Evolutionary conservation across 768 basidiomycete genomes (phyloP), one percentile per base, ranked within the genome.

Genomic region (Tulasnella sp.): DNA sequence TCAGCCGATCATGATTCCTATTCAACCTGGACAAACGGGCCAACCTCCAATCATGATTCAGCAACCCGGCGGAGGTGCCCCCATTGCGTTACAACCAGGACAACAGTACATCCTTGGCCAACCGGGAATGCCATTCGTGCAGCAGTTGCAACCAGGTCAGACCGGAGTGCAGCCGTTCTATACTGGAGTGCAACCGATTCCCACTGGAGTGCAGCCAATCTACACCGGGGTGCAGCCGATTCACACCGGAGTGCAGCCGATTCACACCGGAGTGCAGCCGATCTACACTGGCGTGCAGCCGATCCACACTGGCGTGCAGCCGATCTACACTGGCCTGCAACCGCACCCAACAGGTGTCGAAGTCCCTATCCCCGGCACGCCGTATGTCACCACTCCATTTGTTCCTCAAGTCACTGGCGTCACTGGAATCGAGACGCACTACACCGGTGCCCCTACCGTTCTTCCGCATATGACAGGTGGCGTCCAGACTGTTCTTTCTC

Each of bases 381-480:
- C 18, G 14, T 38, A 56, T n/a, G 76, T 68, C 62, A 14, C 12
- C 5, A 68, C 27, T 34, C 62, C 62, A 3, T 68, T 68, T 18
- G 34, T 68, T 34, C 62, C 62, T 68, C 62, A 68, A 34, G 62
- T 68, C n/a, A 74, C 72, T 21, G 72, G 72, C 19, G 44, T 74
- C n/a, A 74, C 72, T 39, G 72, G 72, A 5, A 27, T 74, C 36
- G 39, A 39, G 72, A 39, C 38, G 9, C 72, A 74, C 10, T 42
- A n/a, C 72, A 77, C 76, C 6, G 76, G 76, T 8, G 76, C 76
- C 27, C 48, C 48, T 12, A 77, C 76, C 56, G 52, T 77, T 12
- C 46, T 77, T 34, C 76, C 76, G 24, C 52, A 62, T 27, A 24
- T 68, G 14, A 77, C 76, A 14, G 76, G 76, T 48, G 71, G n/a